A percentile compares a stretch with the other conserved stretches of the same genome.
Conservation (phyloP, 2,329 filamentous ascomycete genomes). For the Hysterium pulicare region DNA sequence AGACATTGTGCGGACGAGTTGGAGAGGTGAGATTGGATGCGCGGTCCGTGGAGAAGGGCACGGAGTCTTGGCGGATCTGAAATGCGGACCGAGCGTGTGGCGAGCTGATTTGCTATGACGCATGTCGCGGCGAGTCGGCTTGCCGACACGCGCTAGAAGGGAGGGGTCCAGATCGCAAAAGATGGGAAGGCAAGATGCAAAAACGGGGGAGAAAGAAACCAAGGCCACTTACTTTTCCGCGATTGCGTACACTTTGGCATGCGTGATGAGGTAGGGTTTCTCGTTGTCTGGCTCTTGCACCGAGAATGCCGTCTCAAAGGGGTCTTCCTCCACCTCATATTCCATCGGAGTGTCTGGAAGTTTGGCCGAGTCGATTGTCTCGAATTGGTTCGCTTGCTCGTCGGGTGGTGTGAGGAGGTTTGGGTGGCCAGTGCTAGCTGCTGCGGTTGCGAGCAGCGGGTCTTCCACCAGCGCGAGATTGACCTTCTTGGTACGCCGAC, state of each 20-base stretch:
- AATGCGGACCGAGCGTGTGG: constrained; percentile 9
- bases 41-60: background rate
- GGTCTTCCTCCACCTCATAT: constrained; percentile 33
- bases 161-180: constrained; percentile 9
- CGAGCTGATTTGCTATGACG: constrained; percentile 20
- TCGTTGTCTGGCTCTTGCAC: constrained; percentile 37
- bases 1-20: constrained; percentile 2
- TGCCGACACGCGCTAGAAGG: background rate
- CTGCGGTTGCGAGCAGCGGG: constrained; percentile 34
- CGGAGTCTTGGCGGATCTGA: constrained; percentile 10
- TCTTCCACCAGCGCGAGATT: constrained; percentile 35
- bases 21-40: constrained; percentile 7
- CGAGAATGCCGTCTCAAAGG: constrained; percentile 21
- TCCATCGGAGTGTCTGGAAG: constrained; percentile 27
- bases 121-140: background rate
- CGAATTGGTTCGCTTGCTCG: constrained; percentile 20
- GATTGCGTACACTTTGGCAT: constrained; percentile 49
- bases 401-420: constrained; percentile 25
- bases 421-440: constrained; percentile 17
- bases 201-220: constrained; percentile 12
- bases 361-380: constrained; percentile 24
- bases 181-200: constrained; percentile 3
- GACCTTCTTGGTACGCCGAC: constrained; percentile 22
- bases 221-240: constrained; percentile 45
- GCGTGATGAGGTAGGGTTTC: constrained; percentile 43